Base-by-base conservation (phyloP, 1,284 basidiomycete genomes). In the Acaromyces ingoldii region DNA sequence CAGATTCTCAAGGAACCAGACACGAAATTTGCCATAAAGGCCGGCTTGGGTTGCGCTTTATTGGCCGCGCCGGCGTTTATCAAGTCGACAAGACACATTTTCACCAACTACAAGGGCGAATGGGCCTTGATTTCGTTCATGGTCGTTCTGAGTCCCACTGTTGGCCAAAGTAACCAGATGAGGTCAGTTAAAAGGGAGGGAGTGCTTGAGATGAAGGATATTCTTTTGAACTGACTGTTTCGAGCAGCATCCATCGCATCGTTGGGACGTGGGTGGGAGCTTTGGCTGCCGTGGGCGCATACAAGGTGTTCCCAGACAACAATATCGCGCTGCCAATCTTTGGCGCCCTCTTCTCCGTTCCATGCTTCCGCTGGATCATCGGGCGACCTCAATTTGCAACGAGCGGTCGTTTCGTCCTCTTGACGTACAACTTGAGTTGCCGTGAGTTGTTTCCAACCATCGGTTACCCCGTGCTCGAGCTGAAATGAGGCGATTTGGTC, bases 361-460 rank as follows among this genome's bases (percentile, higher is more conserved):
- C 92, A 2, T 96, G 92, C 76, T 97, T 95, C 78, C 91, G 89
- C 76, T 85, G 86, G 70, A 91, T 92, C 63, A 81, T 91, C 13
- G 82, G 84, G 0, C 84, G 84, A 62, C 77, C 69, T 21, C 64
- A 65, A 51, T 55, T 55, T 15, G 69, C 69, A 3, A 65, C 67
- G 11, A 60, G 61, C 51, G 69, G 64, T 1, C 65, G 69, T n/a
- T 70, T 71, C 46, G 64, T 69, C 21, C 52, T 71, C 25, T 45
- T 71, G 40, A 68, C 87, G 3, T 90, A 93, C 77, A 96, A 96
- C 67, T 77, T 96, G 57, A 92, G 89, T 1, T 92, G 89, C 67
- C 79, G 93, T 6, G 92, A 87, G 75, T 84, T 85, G 82, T 89
- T 46, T 17, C 41, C 26, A 37, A 13, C 34, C 40, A 39, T 43